Evolutionary conservation across 1,139 yeast genomes (phyloP).

Genomic region (Pichia sp.): DNA sequence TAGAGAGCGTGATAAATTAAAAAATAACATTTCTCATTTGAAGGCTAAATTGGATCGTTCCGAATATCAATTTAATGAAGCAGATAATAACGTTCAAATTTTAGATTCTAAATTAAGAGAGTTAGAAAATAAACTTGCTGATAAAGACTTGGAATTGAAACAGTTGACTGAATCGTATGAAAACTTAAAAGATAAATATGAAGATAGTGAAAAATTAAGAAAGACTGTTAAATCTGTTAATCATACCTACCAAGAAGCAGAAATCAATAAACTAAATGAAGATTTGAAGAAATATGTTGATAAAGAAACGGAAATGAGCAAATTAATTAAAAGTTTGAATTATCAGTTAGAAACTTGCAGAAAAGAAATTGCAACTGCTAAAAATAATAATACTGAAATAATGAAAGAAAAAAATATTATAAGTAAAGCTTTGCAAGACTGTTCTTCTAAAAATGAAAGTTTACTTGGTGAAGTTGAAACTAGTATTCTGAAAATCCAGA

Average conservation of each 20-base stretch:
- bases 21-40: slow-evolving; percentile 50
- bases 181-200: slow-evolving; percentile 30
- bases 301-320: slow-evolving; percentile 58
- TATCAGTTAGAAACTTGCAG: slow-evolving; percentile 55
- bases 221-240: slow-evolving; percentile 26
- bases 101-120: slow-evolving; percentile 49
- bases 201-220: slow-evolving; percentile 28
- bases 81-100: slow-evolving; percentile 52
- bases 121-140: slow-evolving; percentile 55
- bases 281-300: slow-evolving; percentile 54
- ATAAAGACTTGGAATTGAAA: slow-evolving; percentile 49
- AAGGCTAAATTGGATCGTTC: slow-evolving; percentile 47
- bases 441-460: slow-evolving; percentile 42
- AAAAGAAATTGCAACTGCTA: slow-evolving; percentile 43
- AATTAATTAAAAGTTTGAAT: slow-evolving; percentile 55
- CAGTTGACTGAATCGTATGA: slow-evolving; percentile 42
- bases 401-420: slow-evolving; percentile 47
- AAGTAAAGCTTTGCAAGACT: slow-evolving; percentile 37
- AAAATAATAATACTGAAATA: slow-evolving; percentile 46
- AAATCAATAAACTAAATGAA: slow-evolving; percentile 51
- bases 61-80: slow-evolving; percentile 52
- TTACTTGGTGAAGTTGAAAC: slow-evolving; percentile 42
- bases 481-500: slow-evolving; percentile 37
- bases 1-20: slow-evolving; percentile 54
- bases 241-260: slow-evolving; percentile 37